Base-by-base conservation (phyloP, 2,329 filamentous ascomycete species). In the Trichoderma atroviride region DNA sequence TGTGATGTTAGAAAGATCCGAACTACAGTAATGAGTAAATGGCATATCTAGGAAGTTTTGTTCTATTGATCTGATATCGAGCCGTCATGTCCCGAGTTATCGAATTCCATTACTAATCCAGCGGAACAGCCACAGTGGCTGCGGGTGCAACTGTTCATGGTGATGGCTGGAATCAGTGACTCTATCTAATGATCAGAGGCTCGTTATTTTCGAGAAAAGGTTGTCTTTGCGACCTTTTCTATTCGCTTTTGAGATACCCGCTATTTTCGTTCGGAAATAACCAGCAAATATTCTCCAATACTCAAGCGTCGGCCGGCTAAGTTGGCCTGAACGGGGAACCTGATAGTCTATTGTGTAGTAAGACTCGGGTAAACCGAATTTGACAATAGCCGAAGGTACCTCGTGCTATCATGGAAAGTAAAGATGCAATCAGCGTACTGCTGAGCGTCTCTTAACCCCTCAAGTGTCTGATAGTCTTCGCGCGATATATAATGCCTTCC, bases 281-380 rank as follows among this genome's bases (percentile, higher is more conserved):
- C 27, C 60, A 24, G 60, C 47, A 40, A 66, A 58, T 58, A 35
- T 27, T 27, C 19, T 10, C 35, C 35, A 27, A 37, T 35, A 24
- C 11, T 35, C 52, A 66, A 50, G 22, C 53, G 27, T 29, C 14
- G 14, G 37, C 53, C 63, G 63, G 63, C 7, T 66, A 66, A 66
- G 53, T 19, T 57, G 37, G 27, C 37, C 52, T 22, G 43, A 22
- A 31, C 6, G 24, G 35, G 22, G 52, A 19, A 50, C 9, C 6
- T 56, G 53, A 29, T 14, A 31, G 29, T 31, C 29, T 35, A 29
- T 27, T 33, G 19, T 13, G 37, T 19, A 52, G 29, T 31, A 47
- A 37, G 14, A 27, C 53, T 63, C 63, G 63, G 63, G 63, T 66
- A 66, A 66, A 50, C 63, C 53, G n/a, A 66, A 58, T 50, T 57